A percentile compares a stretch with the other conserved stretches of the same genome.
phyloP scores from a whole-genome alignment of 108 stramenopile species.

The Epithemia pelagica region DNA sequence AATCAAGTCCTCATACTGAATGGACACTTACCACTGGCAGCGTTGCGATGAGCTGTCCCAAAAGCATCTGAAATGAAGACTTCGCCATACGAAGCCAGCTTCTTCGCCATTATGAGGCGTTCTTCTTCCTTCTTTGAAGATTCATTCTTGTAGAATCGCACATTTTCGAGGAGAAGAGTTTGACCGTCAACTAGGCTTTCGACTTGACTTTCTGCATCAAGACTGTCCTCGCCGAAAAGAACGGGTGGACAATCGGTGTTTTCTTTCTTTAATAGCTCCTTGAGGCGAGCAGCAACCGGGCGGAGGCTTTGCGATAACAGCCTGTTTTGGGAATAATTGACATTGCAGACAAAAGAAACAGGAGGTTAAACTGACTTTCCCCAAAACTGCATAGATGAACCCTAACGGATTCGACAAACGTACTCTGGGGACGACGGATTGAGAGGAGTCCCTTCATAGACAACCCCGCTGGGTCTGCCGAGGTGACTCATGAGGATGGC shows the following conservation, averaged over 20 bases:
- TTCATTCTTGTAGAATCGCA: slow-evolving; percentile 92
- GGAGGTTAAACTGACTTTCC: too few species aligned
- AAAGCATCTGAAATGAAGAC: slow-evolving; percentile 97
- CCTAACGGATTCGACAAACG: too few species aligned
- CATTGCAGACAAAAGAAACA: too few species aligned
- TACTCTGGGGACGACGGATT: not conserved
- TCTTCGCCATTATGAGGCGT: slow-evolving; percentile 14
- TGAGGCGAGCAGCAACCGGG: slow-evolving; percentile 76
- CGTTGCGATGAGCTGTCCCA: slow-evolving; percentile 97
- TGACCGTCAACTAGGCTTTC: slow-evolving; percentile 41
- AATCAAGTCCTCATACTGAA: slow-evolving; percentile 38
- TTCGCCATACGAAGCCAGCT: slow-evolving; percentile 62
- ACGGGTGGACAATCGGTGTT: slow-evolving; percentile 20
- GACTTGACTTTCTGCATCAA: slow-evolving; percentile 52
- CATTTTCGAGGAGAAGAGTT: slow-evolving; percentile 88
- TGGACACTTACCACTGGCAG: slow-evolving; percentile 41
- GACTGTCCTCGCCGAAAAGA: slow-evolving; percentile 61
- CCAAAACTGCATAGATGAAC: too few species aligned
- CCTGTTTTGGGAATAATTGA: too few species aligned
- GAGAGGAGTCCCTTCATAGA: not conserved
- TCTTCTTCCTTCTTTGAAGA: slow-evolving; percentile 60
- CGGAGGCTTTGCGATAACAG: slow-evolving; percentile 31
- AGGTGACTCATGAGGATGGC: slow-evolving; percentile 77
- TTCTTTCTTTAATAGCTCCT: slow-evolving; percentile 61
- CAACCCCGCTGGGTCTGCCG: slow-evolving; percentile 61